A percentile compares a stretch with the other conserved stretches of the same genome.
phyloP scores from a whole-genome alignment of 208 protist species.

The Strigomonas culicis region DNA sequence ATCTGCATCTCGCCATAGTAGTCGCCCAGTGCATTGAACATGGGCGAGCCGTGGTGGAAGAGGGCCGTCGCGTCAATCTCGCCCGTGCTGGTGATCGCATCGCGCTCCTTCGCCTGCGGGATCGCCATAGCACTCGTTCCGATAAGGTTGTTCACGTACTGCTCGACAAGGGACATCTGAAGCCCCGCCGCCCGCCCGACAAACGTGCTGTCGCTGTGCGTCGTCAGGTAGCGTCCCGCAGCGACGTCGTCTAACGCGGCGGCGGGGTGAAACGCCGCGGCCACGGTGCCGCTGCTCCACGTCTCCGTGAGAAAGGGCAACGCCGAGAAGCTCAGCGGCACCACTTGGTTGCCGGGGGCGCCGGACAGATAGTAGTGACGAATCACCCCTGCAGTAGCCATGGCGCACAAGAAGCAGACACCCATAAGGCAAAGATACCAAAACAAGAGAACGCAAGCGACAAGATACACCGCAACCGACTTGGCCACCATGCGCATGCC shows the following conservation, averaged over 20 bases:
- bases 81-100: slow-evolving; percentile 48
- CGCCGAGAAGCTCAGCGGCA: slow-evolving; percentile 51
- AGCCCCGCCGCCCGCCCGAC: not conserved
- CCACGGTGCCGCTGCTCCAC: slow-evolving; percentile 34
- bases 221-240: slow-evolving; percentile 23
- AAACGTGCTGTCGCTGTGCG: not conserved
- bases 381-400: slow-evolving; percentile 24
- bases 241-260: slow-evolving; percentile 17
- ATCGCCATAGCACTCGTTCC: slow-evolving; percentile 65
- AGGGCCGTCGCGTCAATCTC: slow-evolving; percentile 52
- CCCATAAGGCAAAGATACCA: slow-evolving; percentile 20
- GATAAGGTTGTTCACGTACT: slow-evolving; percentile 44
- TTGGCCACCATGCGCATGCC: not conserved
- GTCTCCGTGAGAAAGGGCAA: slow-evolving; percentile 55
- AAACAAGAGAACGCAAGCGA: slow-evolving; percentile 18
- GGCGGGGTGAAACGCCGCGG: not conserved
- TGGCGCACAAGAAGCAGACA: slow-evolving; percentile 24
- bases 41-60: slow-evolving; percentile 37
- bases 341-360: slow-evolving; percentile 41
- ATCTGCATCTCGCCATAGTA: slow-evolving; percentile 59
- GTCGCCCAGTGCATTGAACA: slow-evolving; percentile 57
- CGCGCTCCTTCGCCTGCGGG: slow-evolving; percentile 26
- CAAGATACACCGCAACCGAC: not conserved
- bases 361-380: slow-evolving; percentile 38
- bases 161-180: slow-evolving; percentile 55